These are phyloP conservation scores for Tolypocladium pustulatum DNA, from an alignment of 2,329 filamentous ascomycete genomes.

Conservation along the genomic window DNA sequence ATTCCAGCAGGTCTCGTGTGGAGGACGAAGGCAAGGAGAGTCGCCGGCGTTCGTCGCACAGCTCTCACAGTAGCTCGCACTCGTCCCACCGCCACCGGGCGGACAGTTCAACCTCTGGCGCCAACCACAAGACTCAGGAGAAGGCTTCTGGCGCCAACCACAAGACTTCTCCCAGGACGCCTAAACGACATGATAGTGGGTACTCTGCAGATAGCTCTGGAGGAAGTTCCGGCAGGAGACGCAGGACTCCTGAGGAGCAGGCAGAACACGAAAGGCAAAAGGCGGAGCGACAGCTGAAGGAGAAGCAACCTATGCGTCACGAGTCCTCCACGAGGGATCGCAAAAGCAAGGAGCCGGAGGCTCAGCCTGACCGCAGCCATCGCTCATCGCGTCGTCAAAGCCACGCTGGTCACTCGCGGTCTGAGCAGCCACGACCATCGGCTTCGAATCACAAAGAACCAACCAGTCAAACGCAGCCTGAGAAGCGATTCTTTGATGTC, in stretches of 20 bases:
- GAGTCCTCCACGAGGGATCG: constrained; percentile 12
- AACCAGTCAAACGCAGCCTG: constrained; percentile 8
- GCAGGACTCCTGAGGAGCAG: constrained; percentile 38
- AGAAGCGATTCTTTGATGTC: constrained; percentile 32
- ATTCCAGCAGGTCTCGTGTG: constrained; percentile 18
- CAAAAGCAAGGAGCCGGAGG: constrained; percentile 23
- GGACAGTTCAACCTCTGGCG: constrained; percentile 24
- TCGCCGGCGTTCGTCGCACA: constrained; percentile 15
- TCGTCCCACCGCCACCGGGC: constrained; percentile 24
- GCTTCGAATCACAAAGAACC: constrained; percentile 14
- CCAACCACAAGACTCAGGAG: too few species aligned
- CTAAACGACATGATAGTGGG: constrained; percentile 35
- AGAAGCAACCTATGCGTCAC: constrained; percentile 17
- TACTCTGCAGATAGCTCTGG: constrained; percentile 30
- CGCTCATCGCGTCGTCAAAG: constrained; percentile 32
- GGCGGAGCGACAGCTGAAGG: constrained; percentile 28
- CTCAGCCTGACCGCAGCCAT: constrained; percentile 14
- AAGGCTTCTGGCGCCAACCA: constrained; percentile 19
- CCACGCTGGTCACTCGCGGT: constrained; percentile 22
- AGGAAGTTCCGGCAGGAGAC: constrained; percentile 19
- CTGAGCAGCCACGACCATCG: constrained; percentile 18
- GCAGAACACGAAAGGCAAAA: constrained; percentile 38
- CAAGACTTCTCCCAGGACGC: constrained; percentile 24
- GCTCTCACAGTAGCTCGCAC: constrained; percentile 10
- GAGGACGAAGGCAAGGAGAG: constrained; percentile 20